These are phyloP conservation scores for Colletotrichum chrysophilum DNA, from an alignment of 2,329 filamentous ascomycete genomes.

Conservation along the genomic window DNA sequence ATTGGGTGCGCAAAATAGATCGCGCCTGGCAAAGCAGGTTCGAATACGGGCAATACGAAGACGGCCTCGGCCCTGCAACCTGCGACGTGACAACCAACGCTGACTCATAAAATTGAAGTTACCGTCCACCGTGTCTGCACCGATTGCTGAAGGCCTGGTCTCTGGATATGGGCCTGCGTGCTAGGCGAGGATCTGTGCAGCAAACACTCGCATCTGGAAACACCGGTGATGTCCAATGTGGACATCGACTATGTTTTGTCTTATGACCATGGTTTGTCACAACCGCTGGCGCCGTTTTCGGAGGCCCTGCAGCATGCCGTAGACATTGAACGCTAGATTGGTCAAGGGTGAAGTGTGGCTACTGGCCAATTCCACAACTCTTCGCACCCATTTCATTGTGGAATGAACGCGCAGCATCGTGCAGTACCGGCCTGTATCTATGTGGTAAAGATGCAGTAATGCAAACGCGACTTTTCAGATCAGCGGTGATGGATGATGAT, in stretches of 20 bases:
- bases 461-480: rapidly evolving
- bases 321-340: background rate
- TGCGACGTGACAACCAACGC: background rate
- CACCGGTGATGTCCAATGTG: rapidly evolving
- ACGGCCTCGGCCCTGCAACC: rapidly evolving
- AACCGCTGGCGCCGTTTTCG: rapidly evolving
- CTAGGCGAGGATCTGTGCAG: rapidly evolving
- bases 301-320: rapidly evolving
- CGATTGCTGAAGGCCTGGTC: background rate
- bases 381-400: background rate
- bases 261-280: rapidly evolving
- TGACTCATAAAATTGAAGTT: background rate
- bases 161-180: background rate
- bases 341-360: rapidly evolving
- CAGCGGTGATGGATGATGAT: background rate
- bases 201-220: background rate
- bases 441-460: background rate
- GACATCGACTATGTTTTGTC: rapidly evolving
- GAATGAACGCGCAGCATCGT: background rate
- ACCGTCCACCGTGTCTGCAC: background rate
- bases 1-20: background rate
- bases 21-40: no score
- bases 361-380: rapidly evolving
- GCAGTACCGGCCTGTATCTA: rapidly evolving
- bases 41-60: no score